Base-by-base conservation (phyloP, 1,284 basidiomycete genomes). In the Pascua sp. region DNA sequence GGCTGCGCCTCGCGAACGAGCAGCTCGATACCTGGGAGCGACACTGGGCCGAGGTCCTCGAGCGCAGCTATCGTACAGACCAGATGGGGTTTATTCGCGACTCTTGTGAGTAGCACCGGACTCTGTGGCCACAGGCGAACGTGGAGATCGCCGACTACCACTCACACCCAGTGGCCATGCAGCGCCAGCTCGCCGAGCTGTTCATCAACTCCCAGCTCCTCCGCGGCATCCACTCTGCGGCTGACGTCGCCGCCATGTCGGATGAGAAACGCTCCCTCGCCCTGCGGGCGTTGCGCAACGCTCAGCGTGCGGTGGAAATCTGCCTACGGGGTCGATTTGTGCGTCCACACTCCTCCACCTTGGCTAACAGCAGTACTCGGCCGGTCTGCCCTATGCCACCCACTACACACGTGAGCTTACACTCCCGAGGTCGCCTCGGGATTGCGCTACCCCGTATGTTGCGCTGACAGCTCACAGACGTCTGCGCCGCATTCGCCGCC, bases 401-500 rank as follows among this genome's bases (percentile, higher is more conserved):
- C 61, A 55, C 57, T 42, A 64, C 54, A 59, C 56, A 47, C 51
- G 15, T 16, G 24, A 32, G 24, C 24, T 32, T 32, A 32, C 24
- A 32, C 24, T n/a, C n/a, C 24, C 24, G 24, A 32, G 24, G 3
- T 32, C 7, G 7, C 24, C 24, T 32, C 24, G 7, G 24, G 7
- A 18, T 18, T n/a, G 15, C 43, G 11, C 4, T 8, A 16, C 40
- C n/a, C n/a, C n/a, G n/a, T n/a, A n/a, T n/a, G 8, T 42, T 42
- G 11, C 40, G 40, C 12, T 11, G n/a, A 12, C 40, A 2, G 40
- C 11, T 8, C 11, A 42, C 24, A 32, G 24, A 93, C 71, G 88
- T 88, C 49, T 89, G 89, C 39, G 91, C 90, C 1, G 91, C 90
- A 0, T 93, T 93, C 76, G 84, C 87, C 24, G 90, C 89, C 18